Evolutionary conservation across 2,329 filamentous ascomycete species (phyloP).

Genomic region (Fusarium dimerum): DNA sequence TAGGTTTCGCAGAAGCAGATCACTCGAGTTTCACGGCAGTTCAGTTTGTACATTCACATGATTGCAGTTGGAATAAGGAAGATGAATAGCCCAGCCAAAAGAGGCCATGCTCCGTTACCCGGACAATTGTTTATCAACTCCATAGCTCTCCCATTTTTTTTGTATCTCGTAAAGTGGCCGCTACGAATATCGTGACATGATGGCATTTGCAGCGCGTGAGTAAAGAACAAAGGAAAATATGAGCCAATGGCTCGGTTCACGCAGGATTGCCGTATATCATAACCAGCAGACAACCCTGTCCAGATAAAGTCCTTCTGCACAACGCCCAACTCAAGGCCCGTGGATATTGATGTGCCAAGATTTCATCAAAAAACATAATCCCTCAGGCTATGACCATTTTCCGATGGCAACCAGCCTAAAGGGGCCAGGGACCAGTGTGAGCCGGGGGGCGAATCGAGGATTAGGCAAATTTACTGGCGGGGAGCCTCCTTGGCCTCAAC

Average conservation of each 20-base stretch:
- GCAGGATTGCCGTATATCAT: slow-evolving; percentile 32
- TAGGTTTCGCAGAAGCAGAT: no score
- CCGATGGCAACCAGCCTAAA: slow-evolving; percentile 20
- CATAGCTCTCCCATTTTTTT: slow-evolving; percentile 40
- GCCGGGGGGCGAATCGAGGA: slow-evolving; percentile 23
- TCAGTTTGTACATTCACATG: no score
- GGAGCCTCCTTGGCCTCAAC: slow-evolving; percentile 95
- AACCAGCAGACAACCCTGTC: slow-evolving; percentile 44
- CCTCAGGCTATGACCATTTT: slow-evolving; percentile 25
- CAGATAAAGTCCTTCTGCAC: slow-evolving; percentile 44
- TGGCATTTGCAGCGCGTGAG: slow-evolving; percentile 35
- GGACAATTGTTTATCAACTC: slow-evolving; percentile 35
- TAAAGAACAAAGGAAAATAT: slow-evolving; percentile 42
- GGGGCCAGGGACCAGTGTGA: slow-evolving; percentile 29
- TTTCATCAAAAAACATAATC: slow-evolving; percentile 36
- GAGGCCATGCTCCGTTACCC: slow-evolving; percentile 35
- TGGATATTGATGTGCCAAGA: slow-evolving; percentile 38
- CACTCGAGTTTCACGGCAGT: no score
- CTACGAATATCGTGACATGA: slow-evolving; percentile 35
- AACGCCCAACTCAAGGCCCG: slow-evolving; percentile 44
- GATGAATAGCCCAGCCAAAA: neutral
- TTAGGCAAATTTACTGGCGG: slow-evolving; percentile 33
- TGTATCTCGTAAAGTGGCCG: slow-evolving; percentile 31
- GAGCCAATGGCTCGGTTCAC: slow-evolving; percentile 18
- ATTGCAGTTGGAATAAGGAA: neutral